These are phyloP conservation scores for Jatropha podagrica DNA, from an alignment of 441 rosid species.

Conservation along the genomic window DNA sequence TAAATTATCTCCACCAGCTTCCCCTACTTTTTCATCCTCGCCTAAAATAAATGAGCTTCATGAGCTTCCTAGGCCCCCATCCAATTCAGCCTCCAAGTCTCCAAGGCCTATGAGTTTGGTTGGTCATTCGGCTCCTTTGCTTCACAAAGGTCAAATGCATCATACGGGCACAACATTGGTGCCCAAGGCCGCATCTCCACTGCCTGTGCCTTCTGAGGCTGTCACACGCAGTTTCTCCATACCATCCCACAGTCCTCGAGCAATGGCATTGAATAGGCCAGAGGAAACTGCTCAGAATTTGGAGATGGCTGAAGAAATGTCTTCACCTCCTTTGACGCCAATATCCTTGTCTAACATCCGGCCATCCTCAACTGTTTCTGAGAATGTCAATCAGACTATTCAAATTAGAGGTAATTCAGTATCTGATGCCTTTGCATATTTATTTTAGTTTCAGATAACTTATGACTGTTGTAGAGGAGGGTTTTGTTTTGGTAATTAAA, in stretches of 20 bases:
- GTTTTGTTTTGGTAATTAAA: not conserved
- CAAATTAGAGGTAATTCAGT: slow-evolving; percentile 40
- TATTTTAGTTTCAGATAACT: not conserved
- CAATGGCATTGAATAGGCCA: slow-evolving; percentile 39
- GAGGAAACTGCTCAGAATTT: slow-evolving; percentile 34
- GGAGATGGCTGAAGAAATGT: slow-evolving; percentile 42
- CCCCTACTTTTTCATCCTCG: slow-evolving; percentile 79
- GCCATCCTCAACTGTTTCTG: slow-evolving; percentile 25
- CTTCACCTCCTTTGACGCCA: slow-evolving; percentile 73
- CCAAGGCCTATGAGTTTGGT: slow-evolving; percentile 47
- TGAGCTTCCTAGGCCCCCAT: slow-evolving; percentile 95
- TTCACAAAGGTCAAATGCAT: slow-evolving; percentile 49
- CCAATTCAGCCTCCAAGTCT: slow-evolving; percentile 42
- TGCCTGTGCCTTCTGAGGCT: slow-evolving; percentile 70
- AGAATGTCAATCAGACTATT: slow-evolving; percentile 26
- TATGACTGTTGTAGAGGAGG: not conserved
- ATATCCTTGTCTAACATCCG: slow-evolving; percentile 41
- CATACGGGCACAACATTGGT: slow-evolving; percentile 35
- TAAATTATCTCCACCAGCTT: slow-evolving; percentile 58
- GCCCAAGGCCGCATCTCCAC: slow-evolving; percentile 59
- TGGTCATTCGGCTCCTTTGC: slow-evolving; percentile 88
- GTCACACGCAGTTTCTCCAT: slow-evolving; percentile 83
- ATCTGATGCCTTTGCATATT: not conserved
- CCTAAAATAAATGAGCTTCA: slow-evolving; percentile 85
- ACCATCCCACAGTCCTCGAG: slow-evolving; percentile 62